Conservation (phyloP, 371 early-diverging fungal species). For the Rhizopus stolonifer region DNA sequence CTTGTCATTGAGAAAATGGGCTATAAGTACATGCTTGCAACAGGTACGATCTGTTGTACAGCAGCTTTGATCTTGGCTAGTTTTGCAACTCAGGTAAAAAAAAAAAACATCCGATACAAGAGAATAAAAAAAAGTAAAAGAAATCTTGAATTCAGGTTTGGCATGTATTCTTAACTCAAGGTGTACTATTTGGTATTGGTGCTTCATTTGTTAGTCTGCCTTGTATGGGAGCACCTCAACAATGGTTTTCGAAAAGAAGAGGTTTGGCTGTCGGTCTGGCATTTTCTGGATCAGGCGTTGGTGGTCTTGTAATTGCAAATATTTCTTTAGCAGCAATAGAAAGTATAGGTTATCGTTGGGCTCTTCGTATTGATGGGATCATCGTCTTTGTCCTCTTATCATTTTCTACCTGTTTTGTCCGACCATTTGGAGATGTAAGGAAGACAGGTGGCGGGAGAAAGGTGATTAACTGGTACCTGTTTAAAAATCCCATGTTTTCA, state of each 20-base stretch:
- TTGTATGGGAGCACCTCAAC: conserved; percentile 59
- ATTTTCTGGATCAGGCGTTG: conserved; percentile 77
- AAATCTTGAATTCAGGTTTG: conserved; percentile 23
- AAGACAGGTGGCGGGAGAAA: conserved; percentile 48
- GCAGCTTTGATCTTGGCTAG: conserved; percentile 63
- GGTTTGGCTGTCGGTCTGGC: conserved; percentile 77
- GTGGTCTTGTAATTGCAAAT: conserved; percentile 72
- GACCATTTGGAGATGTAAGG: conserved; percentile 42
- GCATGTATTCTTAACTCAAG: conserved; percentile 36
- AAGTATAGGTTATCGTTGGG: conserved; percentile 57
- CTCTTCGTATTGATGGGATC: conserved; percentile 57
- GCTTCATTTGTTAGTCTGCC: conserved; percentile 36
- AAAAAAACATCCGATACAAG: too few species aligned
- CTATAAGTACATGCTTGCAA: conserved; percentile 45
- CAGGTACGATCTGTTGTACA: conserved; percentile 47
- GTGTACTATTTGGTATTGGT: conserved; percentile 46
- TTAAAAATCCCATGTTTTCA: conserved; percentile 28
- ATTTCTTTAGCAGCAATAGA: conserved; percentile 58
- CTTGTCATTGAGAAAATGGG: conserved; percentile 53
- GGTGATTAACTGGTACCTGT: conserved; percentile 35
- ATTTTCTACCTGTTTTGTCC: conserved; percentile 44
- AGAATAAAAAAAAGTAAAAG: not conserved
- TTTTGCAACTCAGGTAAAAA: conserved; percentile 39
- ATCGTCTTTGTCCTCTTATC: conserved; percentile 48
- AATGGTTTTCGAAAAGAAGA: conserved; percentile 73